Percentiles rank a stretch among this genome's conserved stretches.
Evolutionary conservation across 2,329 filamentous ascomycete genomes (phyloP).

Genomic region (Emergomyces pasteurianus): DNA sequence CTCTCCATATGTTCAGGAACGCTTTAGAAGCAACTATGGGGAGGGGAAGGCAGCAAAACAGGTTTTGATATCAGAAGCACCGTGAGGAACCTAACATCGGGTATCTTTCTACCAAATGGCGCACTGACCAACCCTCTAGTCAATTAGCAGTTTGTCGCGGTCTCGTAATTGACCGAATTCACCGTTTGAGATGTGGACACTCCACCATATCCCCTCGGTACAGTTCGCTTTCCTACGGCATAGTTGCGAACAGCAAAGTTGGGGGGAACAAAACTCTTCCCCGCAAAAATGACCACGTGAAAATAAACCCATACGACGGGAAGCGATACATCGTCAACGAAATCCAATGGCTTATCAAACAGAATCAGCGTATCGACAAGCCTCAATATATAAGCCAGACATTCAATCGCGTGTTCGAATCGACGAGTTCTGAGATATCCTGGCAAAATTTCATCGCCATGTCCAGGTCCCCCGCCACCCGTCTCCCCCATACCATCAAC

Average conservation of each 20-base stretch:
- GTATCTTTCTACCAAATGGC: neutral
- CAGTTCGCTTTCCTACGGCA: neutral
- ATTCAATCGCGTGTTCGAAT: neutral
- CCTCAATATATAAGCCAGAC: neutral
- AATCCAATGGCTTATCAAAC: conserved; percentile 1
- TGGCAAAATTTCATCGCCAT: neutral
- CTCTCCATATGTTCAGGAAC: conserved; percentile 29
- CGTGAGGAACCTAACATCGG: neutral
- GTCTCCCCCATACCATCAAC: neutral
- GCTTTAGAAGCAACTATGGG: conserved; percentile 15
- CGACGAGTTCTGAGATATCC: neutral
- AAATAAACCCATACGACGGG: neutral
- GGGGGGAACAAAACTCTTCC: neutral
- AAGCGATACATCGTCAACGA: neutral
- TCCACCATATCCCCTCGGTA: neutral
- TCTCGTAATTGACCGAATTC: conserved; percentile 3
- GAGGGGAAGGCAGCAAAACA: neutral
- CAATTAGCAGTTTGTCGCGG: conserved; percentile 3
- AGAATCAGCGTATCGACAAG: neutral
- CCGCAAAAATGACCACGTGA: neutral
- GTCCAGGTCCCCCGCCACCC: neutral
- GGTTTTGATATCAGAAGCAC: neutral
- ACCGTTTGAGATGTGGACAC: neutral
- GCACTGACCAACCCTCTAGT: neutral
- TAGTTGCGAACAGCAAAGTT: neutral